Base-by-base conservation (phyloP, 1,284 basidiomycete species). In the Hymenochaete sp. region DNA sequence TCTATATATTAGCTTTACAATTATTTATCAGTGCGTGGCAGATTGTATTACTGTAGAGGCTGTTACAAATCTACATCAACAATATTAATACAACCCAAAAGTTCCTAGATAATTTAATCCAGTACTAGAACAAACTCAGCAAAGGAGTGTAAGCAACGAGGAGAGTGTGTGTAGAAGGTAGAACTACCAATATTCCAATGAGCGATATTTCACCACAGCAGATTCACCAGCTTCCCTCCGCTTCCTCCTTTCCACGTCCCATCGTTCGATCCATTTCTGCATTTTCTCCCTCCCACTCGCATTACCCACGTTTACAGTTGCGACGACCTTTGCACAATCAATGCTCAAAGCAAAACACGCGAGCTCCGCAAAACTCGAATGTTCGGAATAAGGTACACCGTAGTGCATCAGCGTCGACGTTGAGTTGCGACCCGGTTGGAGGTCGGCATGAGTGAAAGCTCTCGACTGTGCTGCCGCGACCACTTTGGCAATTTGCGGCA, bases 371-470 rank as follows among this genome's bases (percentile, higher is more conserved):
- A 96, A 96, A 27, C 87, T 92, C 41, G 89, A 93, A 61, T 98
- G 93, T 60, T 97, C 93, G 3, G 90, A 95, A 60, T 97, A 97
- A 3, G 95, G 95, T 11, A 98, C 88, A 25, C 90, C 82, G 57
- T 82, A 92, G 45, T 96, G 70, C 65, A 84, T 82, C 45, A 86
- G 64, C 29, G 72, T 63, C 16, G 74, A 53, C 13, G 80, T 82
- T 6, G 86, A 86, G 50, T 85, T 87, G 36, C 79, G 73, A 57
- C 82, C 77, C 13, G 82, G 75, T 45, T 72, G 77, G 5, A 97
- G 70, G 56, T 83, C 72, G 26, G 73, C 62, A 52, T 77, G 70
- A 2, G 77, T 78, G 63, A 89, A 96, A 10, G 70, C 65, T 45
- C 72, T 72, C 38, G 73, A 67, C 50, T 86, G 81, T 36, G 82